These are phyloP conservation scores for Mytilinidion resinicola DNA, from an alignment of 495 filamentous ascomycete species.

Conservation along the genomic window DNA sequence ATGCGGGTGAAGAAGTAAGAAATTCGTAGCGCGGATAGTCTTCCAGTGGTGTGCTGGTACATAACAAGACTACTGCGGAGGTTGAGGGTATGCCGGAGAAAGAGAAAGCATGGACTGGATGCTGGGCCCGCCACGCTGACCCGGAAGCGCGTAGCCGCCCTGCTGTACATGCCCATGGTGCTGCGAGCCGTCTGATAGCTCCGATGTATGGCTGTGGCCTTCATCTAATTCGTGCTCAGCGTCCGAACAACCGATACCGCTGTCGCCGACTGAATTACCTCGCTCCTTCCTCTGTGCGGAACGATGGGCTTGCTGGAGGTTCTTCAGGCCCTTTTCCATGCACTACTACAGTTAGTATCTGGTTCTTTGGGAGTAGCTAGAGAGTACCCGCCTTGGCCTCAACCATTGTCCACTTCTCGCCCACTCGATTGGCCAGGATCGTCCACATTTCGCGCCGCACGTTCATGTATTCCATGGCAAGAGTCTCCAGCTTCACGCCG, in stretches of 20 bases:
- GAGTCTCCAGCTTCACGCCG: slow-evolving; percentile 54
- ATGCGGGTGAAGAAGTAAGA: neutral
- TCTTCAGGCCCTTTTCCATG: slow-evolving; percentile 50
- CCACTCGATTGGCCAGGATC: slow-evolving; percentile 52
- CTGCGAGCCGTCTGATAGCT: slow-evolving; percentile 2
- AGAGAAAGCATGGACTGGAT: slow-evolving; percentile 27
- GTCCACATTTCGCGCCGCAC: slow-evolving; percentile 68
- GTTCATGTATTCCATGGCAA: slow-evolving; percentile 62
- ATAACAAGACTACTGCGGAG: slow-evolving; percentile 3
- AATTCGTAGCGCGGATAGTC: neutral
- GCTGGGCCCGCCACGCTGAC: slow-evolving; percentile 18
- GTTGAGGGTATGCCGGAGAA: slow-evolving; percentile 1
- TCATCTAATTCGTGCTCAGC: slow-evolving; percentile 25
- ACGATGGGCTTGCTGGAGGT: slow-evolving; percentile 40
- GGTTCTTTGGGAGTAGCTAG: neutral
- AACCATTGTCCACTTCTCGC: slow-evolving; percentile 62
- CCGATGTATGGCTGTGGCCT: neutral
- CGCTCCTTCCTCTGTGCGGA: slow-evolving; percentile 30
- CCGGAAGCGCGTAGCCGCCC: neutral
- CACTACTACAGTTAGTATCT: slow-evolving; percentile 33
- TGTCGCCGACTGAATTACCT: slow-evolving; percentile 27
- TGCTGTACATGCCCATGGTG: neutral
- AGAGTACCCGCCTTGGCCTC: slow-evolving; percentile 56
- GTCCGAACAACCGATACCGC: slow-evolving; percentile 29
- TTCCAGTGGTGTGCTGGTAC: neutral